These are phyloP conservation scores for Entrophospora sp. DNA, from an alignment of 192 early-diverging fungal genomes.

Conservation along the genomic window DNA sequence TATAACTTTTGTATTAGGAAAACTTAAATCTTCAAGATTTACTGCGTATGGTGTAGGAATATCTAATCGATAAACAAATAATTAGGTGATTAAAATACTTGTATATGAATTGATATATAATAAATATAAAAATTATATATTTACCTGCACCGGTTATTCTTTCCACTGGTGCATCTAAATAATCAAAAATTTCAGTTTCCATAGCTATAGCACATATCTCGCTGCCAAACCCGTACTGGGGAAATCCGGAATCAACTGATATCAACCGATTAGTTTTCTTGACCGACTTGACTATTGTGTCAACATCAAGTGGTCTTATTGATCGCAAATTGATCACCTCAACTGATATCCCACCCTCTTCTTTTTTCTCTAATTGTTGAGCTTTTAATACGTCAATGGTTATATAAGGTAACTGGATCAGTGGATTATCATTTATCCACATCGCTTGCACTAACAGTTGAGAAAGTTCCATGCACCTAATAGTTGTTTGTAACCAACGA, in stretches of 20 bases:
- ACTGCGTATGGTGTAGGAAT: conserved; percentile 94
- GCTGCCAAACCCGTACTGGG: conserved; percentile 85
- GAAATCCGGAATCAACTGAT: conserved; percentile 94
- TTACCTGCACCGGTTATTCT: conserved; percentile 80
- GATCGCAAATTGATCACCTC: conserved; percentile 98
- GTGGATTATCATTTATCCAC: conserved; percentile 62
- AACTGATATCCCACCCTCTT: conserved; percentile 61
- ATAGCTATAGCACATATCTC: conserved; percentile 95
- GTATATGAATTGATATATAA: not conserved
- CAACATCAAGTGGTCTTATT: conserved; percentile 91
- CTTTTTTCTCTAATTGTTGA: conserved; percentile 56
- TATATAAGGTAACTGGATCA: conserved; percentile 82
- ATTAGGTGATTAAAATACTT: not conserved
- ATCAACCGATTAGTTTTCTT: conserved; percentile 98
- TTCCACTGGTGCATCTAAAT: conserved; percentile 89
- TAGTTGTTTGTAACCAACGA: conserved; percentile 71
- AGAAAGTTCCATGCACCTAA: conserved; percentile 69
- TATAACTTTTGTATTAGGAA: conserved; percentile 79
- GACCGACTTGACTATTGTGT: conserved; percentile 82
- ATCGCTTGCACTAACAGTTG: conserved; percentile 89
- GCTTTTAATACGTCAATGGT: conserved; percentile 56
- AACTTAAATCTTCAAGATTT: conserved; percentile 85
- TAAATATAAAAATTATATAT: not conserved
- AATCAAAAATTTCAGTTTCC: conserved; percentile 94
- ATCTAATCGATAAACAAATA: conserved; percentile 38